Evolutionary conservation across 139 green algal genomes (phyloP).

Genomic region (Pycnococcus provasolii): DNA sequence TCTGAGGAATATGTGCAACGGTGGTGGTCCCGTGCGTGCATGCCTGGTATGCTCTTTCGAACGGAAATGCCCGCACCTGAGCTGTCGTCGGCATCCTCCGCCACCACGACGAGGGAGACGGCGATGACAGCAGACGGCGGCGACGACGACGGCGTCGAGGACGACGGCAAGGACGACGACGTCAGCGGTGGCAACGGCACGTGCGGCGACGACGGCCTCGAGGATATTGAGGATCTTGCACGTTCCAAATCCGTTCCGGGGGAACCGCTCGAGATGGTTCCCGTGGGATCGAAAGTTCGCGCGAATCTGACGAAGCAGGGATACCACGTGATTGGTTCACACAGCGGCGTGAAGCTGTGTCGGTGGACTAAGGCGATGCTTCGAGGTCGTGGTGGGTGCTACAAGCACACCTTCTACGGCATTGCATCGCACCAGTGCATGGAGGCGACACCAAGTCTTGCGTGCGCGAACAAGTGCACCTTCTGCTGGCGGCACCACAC

Average conservation of each 20-base stretch:
- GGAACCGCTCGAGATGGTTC: constrained; percentile 51
- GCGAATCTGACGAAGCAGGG: constrained; percentile 60
- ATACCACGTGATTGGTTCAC: constrained; percentile 66
- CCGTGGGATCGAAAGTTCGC: constrained; percentile 29
- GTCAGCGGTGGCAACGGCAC: constrained; percentile 24
- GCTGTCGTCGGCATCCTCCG: not conserved
- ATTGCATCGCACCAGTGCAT: constrained; percentile 56
- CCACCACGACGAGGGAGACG: not conserved
- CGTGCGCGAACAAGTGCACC: constrained; percentile 74
- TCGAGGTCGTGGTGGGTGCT: constrained; percentile 58
- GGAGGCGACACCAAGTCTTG: constrained; percentile 41
- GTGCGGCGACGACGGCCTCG: constrained; percentile 25
- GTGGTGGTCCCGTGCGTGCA: constrained; percentile 10
- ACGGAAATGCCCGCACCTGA: not conserved
- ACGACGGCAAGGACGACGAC: constrained; percentile 9
- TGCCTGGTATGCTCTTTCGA: not conserved
- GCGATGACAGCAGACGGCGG: not conserved
- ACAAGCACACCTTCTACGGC: constrained; percentile 81
- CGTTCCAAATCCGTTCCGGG: not conserved
- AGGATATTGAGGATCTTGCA: constrained; percentile 59
- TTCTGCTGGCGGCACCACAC: constrained; percentile 67
- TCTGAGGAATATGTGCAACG: not conserved
- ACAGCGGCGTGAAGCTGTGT: constrained; percentile 78
- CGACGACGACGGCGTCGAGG: constrained; percentile 5
- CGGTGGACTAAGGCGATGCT: constrained; percentile 77